Evolutionary conservation across 2,329 filamentous ascomycete species (phyloP).

Genomic region (Aspergillus caelatus): DNA sequence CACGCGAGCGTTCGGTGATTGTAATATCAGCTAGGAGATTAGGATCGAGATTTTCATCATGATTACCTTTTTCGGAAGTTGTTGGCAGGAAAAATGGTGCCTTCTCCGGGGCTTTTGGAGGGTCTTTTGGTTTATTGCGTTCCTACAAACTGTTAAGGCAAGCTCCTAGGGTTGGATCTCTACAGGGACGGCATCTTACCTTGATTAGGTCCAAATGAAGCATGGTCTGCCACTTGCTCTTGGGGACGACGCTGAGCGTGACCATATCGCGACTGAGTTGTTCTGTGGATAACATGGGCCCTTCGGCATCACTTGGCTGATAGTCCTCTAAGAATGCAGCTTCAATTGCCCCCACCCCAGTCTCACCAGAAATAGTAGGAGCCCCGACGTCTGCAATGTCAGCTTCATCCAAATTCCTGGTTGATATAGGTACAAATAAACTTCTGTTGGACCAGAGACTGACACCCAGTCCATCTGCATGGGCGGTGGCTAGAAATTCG

Average conservation of each 20-base stretch:
- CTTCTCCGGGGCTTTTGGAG: slow-evolving; percentile 88
- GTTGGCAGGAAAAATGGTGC: slow-evolving; percentile 89
- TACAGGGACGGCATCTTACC: slow-evolving; percentile 28
- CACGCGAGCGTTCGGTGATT: slow-evolving; percentile 62
- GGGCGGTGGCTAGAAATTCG: slow-evolving; percentile 90
- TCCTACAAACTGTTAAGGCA: slow-evolving; percentile 53
- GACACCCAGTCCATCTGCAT: slow-evolving; percentile 81
- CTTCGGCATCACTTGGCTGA: slow-evolving; percentile 51
- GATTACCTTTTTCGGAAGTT: slow-evolving; percentile 23
- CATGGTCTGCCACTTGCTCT: slow-evolving; percentile 90
- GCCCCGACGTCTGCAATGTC: slow-evolving; percentile 67
- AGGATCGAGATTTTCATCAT: slow-evolving; percentile 29
- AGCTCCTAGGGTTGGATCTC: neutral
- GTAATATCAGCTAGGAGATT: slow-evolving; percentile 36
- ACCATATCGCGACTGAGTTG: slow-evolving; percentile 82
- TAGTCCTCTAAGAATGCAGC: slow-evolving; percentile 68
- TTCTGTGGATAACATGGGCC: slow-evolving; percentile 64
- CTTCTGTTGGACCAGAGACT: slow-evolving; percentile 94
- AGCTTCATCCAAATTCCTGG: slow-evolving; percentile 78
- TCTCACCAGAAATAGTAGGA: slow-evolving; percentile 82
- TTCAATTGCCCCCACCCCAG: slow-evolving; percentile 73
- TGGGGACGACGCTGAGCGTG: slow-evolving; percentile 86
- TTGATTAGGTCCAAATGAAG: slow-evolving; percentile 88
- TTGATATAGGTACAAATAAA: slow-evolving; percentile 85
- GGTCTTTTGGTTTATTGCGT: slow-evolving; percentile 90